phyloP scores from a whole-genome alignment of 176 grass and related monocot genomes.

The Tillandsia leiboldiana region DNA sequence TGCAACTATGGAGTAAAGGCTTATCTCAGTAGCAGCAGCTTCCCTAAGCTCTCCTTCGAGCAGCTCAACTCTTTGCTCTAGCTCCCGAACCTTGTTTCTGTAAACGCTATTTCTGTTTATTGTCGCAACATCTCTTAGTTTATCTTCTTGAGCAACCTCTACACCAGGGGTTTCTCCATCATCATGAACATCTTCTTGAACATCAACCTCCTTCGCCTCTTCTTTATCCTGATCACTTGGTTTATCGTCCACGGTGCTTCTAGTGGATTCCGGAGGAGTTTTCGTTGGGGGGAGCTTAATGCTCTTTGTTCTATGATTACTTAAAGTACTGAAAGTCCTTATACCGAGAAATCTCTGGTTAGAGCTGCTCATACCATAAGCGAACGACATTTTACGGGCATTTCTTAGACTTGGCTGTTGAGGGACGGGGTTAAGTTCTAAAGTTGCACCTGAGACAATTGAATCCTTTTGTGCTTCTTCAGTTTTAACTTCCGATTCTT shows the following conservation, averaged over 20 bases:
- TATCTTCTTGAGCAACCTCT: slow-evolving; percentile 24
- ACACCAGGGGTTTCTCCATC: slow-evolving; percentile 11
- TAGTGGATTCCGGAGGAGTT: slow-evolving; percentile 27
- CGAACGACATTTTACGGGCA: slow-evolving; percentile 74
- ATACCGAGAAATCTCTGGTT: slow-evolving; percentile 48
- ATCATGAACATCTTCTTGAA: slow-evolving; percentile 33
- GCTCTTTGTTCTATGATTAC: slow-evolving; percentile 58
- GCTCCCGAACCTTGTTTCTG: slow-evolving; percentile 62
- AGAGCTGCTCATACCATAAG: slow-evolving; percentile 44
- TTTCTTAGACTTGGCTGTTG: slow-evolving; percentile 37
- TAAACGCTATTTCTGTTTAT: slow-evolving; percentile 40
- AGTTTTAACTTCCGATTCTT: background rate
- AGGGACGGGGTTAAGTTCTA: slow-evolving; percentile 34
- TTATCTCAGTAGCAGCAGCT: slow-evolving; percentile 72
- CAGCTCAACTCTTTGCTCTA: slow-evolving; percentile 66
- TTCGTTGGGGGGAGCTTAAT: slow-evolving; percentile 50
- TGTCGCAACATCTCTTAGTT: slow-evolving; percentile 40
- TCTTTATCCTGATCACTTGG: slow-evolving; percentile 38
- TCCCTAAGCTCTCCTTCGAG: slow-evolving; percentile 91
- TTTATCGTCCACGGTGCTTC: slow-evolving; percentile 38
- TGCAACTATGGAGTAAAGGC: slow-evolving; percentile 73
- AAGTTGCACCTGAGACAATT: slow-evolving; percentile 23
- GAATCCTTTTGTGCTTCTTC: slow-evolving; percentile 7
- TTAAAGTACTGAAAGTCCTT: slow-evolving; percentile 58
- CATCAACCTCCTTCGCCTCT: slow-evolving; percentile 66